Evolutionary conservation across 2,329 filamentous ascomycete genomes (phyloP).

Genomic region (Penicillium occitanis): DNA sequence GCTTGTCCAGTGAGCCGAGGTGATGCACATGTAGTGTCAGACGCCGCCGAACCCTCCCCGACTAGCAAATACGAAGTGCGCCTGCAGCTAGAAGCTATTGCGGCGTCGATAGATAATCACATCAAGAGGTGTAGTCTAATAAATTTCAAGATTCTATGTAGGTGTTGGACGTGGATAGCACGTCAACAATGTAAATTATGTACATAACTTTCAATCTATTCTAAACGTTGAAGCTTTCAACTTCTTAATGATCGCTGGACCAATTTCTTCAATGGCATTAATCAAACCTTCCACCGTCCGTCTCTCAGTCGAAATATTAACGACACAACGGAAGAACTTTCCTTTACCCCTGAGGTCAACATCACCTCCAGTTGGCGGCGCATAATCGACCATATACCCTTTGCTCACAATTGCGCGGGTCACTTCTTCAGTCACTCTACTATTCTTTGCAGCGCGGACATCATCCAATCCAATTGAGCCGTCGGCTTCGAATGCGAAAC

Average conservation of each 20-base stretch:
- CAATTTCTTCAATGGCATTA: slow-evolving; percentile 55
- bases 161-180: neutral
- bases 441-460: slow-evolving; percentile 50
- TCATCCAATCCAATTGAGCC: slow-evolving; percentile 30
- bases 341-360: slow-evolving; percentile 55
- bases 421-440: slow-evolving; percentile 56
- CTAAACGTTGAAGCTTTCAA: slow-evolving; percentile 28
- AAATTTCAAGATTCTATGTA: neutral
- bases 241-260: slow-evolving; percentile 34
- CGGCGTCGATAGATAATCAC: too few relatives aligned
- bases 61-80: too few relatives aligned
- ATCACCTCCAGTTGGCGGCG: slow-evolving; percentile 51
- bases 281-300: slow-evolving; percentile 65
- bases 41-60: too few relatives aligned
- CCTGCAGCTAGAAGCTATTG: too few relatives aligned
- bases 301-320: slow-evolving; percentile 61
- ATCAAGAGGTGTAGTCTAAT: neutral
- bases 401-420: slow-evolving; percentile 54
- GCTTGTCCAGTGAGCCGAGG: too few relatives aligned
- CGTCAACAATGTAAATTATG: neutral
- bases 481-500: slow-evolving; percentile 42
- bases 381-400: slow-evolving; percentile 71
- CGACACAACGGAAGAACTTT: slow-evolving; percentile 68
- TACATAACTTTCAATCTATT: slow-evolving; percentile 1
- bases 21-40: too few relatives aligned